Evolutionary conservation across 768 basidiomycete genomes (phyloP).

Genomic region (Tricholoma furcatifolium): DNA sequence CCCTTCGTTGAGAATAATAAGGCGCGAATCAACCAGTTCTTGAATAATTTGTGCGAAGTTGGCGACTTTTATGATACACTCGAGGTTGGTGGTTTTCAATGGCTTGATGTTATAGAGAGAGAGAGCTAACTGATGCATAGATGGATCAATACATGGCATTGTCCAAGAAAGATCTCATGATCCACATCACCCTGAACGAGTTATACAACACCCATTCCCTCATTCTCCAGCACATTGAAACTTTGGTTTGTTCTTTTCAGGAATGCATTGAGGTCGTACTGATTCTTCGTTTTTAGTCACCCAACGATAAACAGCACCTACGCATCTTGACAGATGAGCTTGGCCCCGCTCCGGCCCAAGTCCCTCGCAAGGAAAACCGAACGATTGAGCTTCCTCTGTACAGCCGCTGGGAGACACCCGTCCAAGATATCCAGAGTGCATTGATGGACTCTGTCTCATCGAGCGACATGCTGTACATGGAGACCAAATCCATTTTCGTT

Average conservation of each 20-base stretch:
- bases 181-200: slow-evolving; percentile 98
- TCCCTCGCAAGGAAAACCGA: slow-evolving; percentile 97
- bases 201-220: slow-evolving; percentile 98
- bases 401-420: slow-evolving; percentile 98
- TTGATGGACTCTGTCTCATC: slow-evolving; percentile 97
- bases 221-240: slow-evolving; percentile 93
- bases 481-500: slow-evolving; percentile 98
- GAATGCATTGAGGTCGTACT: background rate
- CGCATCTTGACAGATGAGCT: slow-evolving; percentile 97
- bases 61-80: slow-evolving; percentile 99
- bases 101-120: background rate
- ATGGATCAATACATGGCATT: slow-evolving; percentile 99
- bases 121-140: slow-evolving; percentile 37
- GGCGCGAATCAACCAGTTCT: slow-evolving; percentile 93
- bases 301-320: slow-evolving; percentile 96
- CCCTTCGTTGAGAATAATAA: slow-evolving; percentile 99
- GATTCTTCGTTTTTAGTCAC: slow-evolving; percentile 56
- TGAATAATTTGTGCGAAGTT: slow-evolving; percentile 96
- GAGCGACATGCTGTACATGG: slow-evolving; percentile 99
- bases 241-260: slow-evolving; percentile 59
- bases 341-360: slow-evolving; percentile 89
- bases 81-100: slow-evolving; percentile 57
- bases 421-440: slow-evolving; percentile 95
- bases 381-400: slow-evolving; percentile 90
- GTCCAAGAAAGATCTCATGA: slow-evolving; percentile 97